These are phyloP conservation scores for Didymosphaeria variabile DNA, from an alignment of 2,329 filamentous ascomycete genomes.

Conservation along the genomic window DNA sequence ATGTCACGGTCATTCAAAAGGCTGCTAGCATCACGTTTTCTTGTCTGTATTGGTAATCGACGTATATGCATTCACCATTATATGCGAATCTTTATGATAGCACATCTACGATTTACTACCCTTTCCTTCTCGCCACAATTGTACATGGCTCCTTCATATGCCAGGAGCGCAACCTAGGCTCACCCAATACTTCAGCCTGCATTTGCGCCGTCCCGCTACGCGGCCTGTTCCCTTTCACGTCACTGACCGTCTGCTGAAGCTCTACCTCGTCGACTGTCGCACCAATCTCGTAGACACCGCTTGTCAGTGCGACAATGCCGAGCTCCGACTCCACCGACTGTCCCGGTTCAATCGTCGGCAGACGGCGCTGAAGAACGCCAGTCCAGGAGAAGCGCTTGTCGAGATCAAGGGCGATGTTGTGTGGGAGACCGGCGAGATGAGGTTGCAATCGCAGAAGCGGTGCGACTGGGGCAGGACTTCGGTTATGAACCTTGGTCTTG, in stretches of 20 bases:
- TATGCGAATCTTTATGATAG: too few species aligned
- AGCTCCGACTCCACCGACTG: slow-evolving; percentile 69
- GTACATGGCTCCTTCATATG: slow-evolving; percentile 56
- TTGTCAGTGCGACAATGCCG: slow-evolving; percentile 77
- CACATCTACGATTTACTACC: too few species aligned
- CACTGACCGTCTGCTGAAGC: slow-evolving; percentile 49
- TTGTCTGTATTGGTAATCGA: too few species aligned
- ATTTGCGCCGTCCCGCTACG: slow-evolving; percentile 38
- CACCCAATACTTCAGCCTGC: slow-evolving; percentile 40
- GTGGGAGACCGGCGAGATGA: slow-evolving; percentile 75
- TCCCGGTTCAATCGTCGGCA: slow-evolving; percentile 70
- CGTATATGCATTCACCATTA: too few species aligned
- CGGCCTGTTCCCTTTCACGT: slow-evolving; percentile 27
- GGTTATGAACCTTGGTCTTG: slow-evolving; percentile 76
- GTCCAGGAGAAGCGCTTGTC: slow-evolving; percentile 86
- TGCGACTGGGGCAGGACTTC: slow-evolving; percentile 71
- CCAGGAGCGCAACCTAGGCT: slow-evolving; percentile 55
- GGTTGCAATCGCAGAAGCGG: slow-evolving; percentile 81
- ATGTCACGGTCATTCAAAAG: too few species aligned
- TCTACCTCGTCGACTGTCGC: slow-evolving; percentile 83
- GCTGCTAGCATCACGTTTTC: too few species aligned
- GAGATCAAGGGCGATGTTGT: slow-evolving; percentile 78
- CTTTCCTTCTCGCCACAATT: slow-evolving; percentile 47
- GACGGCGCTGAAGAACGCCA: slow-evolving; percentile 78
- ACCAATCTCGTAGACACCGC: slow-evolving; percentile 83